Base-by-base conservation (phyloP, 1,284 basidiomycete genomes). In the Microbotryum saponariae region DNA sequence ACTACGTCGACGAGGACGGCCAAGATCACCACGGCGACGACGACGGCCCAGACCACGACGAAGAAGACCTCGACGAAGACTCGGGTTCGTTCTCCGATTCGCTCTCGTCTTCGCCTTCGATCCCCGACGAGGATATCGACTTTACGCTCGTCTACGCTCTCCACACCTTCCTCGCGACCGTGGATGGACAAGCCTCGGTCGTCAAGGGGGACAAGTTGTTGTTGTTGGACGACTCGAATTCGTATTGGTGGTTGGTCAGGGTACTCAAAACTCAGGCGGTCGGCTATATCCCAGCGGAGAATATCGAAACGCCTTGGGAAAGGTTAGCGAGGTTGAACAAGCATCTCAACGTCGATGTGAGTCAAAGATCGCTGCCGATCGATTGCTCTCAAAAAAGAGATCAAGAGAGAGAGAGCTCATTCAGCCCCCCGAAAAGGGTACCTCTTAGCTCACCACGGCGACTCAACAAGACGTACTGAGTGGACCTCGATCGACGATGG, bases 241-340 rank as follows among this genome's bases (percentile, higher is more conserved):
- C 88, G 75, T 97, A 96, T 77, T 96, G 92, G 92, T 96, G 92
- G 92, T 85, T 96, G 55, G 91, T 97, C 20, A 84, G 91, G 58
- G 92, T 96, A 6, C 83, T 97, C 71, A 97, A 93, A 80, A 97
- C 90, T 3, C 91, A 97, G 76, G 93, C 97, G 73, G 91, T 99
- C n/a, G 94, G 94, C 1, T 98, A 98, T 76, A 98, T 99, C 58
- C 94, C 94, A 20, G 94, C 94, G 0, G 94, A 99, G 78, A 98
- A 98, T 76, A 97, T 98, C 72, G 96, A 98, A 76, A 98, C 96
- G 0, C 96, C 94, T 0, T 97, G 92, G 72, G 94, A 98, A 76
- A 83, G 94, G 53, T 82, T 98, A 25, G 94, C 94, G 0, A 81
- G 94, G 63, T 80, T 98, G 61, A 98, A 98, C 80, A 97, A 97